phyloP scores from a whole-genome alignment of 768 basidiomycete species.

The Lentinus brumalis region DNA sequence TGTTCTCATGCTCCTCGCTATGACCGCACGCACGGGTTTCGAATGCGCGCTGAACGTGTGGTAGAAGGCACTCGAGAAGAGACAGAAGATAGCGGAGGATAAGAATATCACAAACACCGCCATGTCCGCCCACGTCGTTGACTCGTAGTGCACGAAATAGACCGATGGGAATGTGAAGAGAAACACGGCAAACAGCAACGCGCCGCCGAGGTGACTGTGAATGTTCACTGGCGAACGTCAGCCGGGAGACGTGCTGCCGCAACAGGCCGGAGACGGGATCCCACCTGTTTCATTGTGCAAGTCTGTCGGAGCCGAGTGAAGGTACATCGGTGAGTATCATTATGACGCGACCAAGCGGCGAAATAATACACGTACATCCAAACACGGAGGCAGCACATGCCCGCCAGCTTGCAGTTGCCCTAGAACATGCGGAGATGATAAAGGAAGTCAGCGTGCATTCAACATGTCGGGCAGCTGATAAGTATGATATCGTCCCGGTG shows the following conservation, averaged over 20 bases:
- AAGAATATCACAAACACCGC: constrained; percentile 68
- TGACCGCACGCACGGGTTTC: constrained; percentile 47
- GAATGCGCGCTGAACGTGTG: constrained; percentile 80
- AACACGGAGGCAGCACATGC: constrained; percentile 66
- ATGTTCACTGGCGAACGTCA: constrained; percentile 66
- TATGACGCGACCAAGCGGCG: not conserved
- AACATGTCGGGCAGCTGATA: not conserved
- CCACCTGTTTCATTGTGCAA: constrained; percentile 78
- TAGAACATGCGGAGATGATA: constrained; percentile 28
- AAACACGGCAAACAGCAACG: constrained; percentile 59
- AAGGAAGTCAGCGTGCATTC: not conserved
- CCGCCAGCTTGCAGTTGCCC: constrained; percentile 60
- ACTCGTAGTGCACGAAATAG: constrained; percentile 52
- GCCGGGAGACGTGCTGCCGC: not conserved
- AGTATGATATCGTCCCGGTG: no score
- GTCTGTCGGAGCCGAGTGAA: constrained; percentile 42
- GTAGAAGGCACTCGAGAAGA: constrained; percentile 69
- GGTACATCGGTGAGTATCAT: not conserved
- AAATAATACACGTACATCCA: constrained; percentile 52
- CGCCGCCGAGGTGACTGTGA: constrained; percentile 77
- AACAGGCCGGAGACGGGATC: constrained; percentile 15
- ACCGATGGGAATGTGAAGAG: constrained; percentile 53
- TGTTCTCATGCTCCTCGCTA: not conserved
- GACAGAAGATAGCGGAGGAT: constrained; percentile 69
- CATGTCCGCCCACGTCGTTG: constrained; percentile 62